Base-by-base conservation (phyloP, 2,329 filamentous ascomycete species). In the Claviceps sp. region DNA sequence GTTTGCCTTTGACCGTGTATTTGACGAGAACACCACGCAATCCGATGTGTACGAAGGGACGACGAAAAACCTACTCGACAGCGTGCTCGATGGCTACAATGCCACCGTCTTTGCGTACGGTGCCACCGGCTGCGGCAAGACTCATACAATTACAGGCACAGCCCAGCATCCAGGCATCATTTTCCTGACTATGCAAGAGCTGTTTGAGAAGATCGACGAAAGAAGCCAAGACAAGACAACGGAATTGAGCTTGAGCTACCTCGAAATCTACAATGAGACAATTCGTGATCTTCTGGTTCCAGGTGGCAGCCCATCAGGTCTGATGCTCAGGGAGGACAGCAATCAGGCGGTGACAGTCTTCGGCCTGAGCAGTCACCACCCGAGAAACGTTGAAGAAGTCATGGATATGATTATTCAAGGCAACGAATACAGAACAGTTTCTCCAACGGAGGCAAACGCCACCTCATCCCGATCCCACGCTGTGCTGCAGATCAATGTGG, bases 381-480 rank as follows among this genome's bases (percentile, higher is more conserved):
- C 93, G 2, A 84, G 85, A 59, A 88, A 91, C 63, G 93, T 97
- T 14, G 82, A 94, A 63, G 85, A 98, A 68, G 93, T 98, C 61
- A 98, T 98, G 93, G 91, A 98, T 62, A 96, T 98, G 79, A 96
- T 98, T 63, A 85, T 98, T 51, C 81, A 83, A 64, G 93, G 93
- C 56, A 98, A 98, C 67, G 87, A 94, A 60, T 88, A 85, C 67
- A 84, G 93, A 45, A 98, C 93, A 3, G 93, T 97, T 66, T 97
- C 93, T 0, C 91, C 93, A 1, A 98, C 93, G 7, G 90, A 91
- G 70, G 93, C 93, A 59, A 98, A 98, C 65, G 91, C 93, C 17
- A 96, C 93, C 0, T 98, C 93, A 0, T 98, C 93, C 9, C 84
- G 93, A 66, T 98, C 93, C 1, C 93, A 98, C 64, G 93, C 93